Evolutionary conservation across 805 yeast genomes (phyloP).

Genomic region (Spathaspora girioi): DNA sequence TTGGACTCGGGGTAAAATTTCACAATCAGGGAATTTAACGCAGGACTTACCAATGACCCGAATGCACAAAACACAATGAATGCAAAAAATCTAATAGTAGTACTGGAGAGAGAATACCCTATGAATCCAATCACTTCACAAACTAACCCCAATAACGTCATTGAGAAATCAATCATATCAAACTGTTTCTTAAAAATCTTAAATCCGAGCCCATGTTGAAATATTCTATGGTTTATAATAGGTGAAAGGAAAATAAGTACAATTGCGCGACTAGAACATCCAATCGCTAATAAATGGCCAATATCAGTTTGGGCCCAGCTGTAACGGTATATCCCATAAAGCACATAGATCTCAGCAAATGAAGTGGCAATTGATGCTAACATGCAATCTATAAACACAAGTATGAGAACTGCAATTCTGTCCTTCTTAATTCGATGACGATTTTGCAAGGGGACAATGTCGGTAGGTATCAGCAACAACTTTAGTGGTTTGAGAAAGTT

Average conservation of each 20-base stretch:
- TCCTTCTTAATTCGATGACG: slow-evolving; percentile 14
- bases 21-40: slow-evolving; percentile 54
- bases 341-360: slow-evolving; percentile 39
- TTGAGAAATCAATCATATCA: slow-evolving; percentile 49
- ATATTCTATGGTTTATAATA: slow-evolving; percentile 29
- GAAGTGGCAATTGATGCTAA: slow-evolving; percentile 26
- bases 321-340: slow-evolving; percentile 53
- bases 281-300: slow-evolving; percentile 52
- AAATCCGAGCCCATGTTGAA: slow-evolving; percentile 30
- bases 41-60: slow-evolving; percentile 53
- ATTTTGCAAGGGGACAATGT: slow-evolving; percentile 17
- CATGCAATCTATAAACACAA: slow-evolving; percentile 46
- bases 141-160: slow-evolving; percentile 31
- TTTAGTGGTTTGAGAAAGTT: slow-evolving; percentile 46
- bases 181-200: slow-evolving; percentile 36
- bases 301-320: slow-evolving; percentile 52
- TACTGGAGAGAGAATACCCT: slow-evolving; percentile 27
- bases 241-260: slow-evolving; percentile 54
- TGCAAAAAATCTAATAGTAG: slow-evolving; percentile 23
- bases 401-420: slow-evolving; percentile 39
- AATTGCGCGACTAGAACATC: slow-evolving; percentile 48
- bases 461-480: slow-evolving; percentile 50
- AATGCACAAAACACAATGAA: slow-evolving; percentile 40
- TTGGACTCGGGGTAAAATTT: slow-evolving; percentile 58
- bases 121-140: slow-evolving; percentile 39